Evolutionary conservation across 2,329 filamentous ascomycete genomes (phyloP), one percentile per base, ranked within the genome.

Genomic region (Neopestalotiopsis sp.): DNA sequence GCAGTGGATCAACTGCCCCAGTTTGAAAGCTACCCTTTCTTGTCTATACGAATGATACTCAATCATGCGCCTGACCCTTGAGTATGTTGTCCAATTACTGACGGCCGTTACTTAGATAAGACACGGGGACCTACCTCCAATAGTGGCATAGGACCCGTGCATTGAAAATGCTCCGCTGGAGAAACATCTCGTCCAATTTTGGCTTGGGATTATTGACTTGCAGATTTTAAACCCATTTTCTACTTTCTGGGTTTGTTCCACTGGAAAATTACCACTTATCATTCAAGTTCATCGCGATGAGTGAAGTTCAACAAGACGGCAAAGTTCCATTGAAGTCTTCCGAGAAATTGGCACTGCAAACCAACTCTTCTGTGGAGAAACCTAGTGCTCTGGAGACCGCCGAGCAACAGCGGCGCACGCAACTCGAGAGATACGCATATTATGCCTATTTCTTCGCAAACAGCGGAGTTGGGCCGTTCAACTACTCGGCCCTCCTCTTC

Each of bases 381-480:
- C 13, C 59, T 5, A n/a, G 17, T 13, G 20, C 30, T 61, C 30
- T 30, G n/a, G 14, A 12, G 4, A 32, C 3, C 1, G 14, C 24
- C n/a, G 14, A 38, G 13, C 24, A 61, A 38, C 58, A 38, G 5
- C 58, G 30, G 17, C 58, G 58, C 5, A 57, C 49, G n/a, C 52
- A 38, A 28, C 42, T 34, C 12, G 65, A 67, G 32, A 24, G 30
- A 45, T 67, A 61, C 14, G 28, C 65, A 13, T 52, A 67, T 24
- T 61, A 67, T 49, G 56, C 65, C 10, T 67, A 60, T 32, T 67
- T 58, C 40, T 52, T 52, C 34, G 65, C 42, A 3, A 67, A 67
- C n/a, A 67, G 38, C 20, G 65, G 65, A 32, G 52, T 60, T 20
- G 65, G 65, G 2, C 40, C 34, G 2, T 67, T 12, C 34, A 40